Percentiles rank a stretch among this genome's conserved stretches.
These are phyloP conservation scores for Lichtheimia corymbifera DNA, from an alignment of 371 early-diverging fungal species.

Conservation along the genomic window DNA sequence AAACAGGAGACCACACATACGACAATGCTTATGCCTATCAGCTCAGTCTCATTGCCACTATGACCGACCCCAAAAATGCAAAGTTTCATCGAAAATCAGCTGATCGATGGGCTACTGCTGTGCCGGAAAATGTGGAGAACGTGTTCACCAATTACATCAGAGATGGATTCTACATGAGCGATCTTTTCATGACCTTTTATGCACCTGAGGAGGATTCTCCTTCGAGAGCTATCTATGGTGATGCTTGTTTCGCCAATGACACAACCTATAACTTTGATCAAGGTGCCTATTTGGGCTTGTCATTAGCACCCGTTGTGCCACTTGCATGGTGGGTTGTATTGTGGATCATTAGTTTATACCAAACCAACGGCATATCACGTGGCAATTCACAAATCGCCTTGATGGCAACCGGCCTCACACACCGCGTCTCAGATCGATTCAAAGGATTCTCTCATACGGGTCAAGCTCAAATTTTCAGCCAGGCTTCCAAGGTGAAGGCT, in stretches of 20 bases:
- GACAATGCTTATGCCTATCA: conserved; percentile 13
- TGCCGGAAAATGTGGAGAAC: background rate
- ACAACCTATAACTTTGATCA: background rate
- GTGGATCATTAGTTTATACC: conserved; percentile 15
- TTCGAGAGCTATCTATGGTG: background rate
- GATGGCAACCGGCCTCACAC: conserved; percentile 16
- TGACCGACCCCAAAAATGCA: background rate
- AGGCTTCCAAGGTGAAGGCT: conserved; percentile 13
- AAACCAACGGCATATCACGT: conserved; percentile 17
- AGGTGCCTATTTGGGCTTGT: conserved; percentile 1
- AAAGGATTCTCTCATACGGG: conserved; percentile 15
- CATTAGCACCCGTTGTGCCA: conserved; percentile 3
- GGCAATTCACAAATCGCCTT: conserved; percentile 17
- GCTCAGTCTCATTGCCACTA: background rate
- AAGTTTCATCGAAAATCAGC: conserved; percentile 1
- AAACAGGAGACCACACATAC: too few relatives aligned
- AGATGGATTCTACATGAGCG: background rate
- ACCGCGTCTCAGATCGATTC: conserved; percentile 3
- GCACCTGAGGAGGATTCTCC: background rate
- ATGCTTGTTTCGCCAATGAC: background rate
- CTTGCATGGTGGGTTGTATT: conserved; percentile 15
- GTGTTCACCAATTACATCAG: background rate
- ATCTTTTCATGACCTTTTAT: background rate
- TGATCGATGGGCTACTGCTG: background rate
- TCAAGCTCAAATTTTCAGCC: conserved; percentile 3